Evolutionary conservation across 1,284 basidiomycete species (phyloP).

Genomic region (Cutaneotrichosporon arboriforme): DNA sequence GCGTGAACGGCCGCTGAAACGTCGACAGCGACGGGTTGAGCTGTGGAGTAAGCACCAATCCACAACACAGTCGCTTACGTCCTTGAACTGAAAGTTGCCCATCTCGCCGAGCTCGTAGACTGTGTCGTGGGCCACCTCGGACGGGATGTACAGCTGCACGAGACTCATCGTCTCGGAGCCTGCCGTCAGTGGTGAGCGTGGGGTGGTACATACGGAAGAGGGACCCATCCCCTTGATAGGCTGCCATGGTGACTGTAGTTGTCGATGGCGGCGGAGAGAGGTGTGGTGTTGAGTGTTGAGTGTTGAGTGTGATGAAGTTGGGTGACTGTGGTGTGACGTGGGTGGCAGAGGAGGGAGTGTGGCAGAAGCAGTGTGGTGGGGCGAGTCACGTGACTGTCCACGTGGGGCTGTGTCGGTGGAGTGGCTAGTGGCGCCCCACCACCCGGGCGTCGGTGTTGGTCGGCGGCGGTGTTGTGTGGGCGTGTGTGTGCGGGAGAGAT

Average conservation of each 20-base stretch:
- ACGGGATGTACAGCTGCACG: slow-evolving; percentile 95
- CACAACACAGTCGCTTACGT: slow-evolving; percentile 56
- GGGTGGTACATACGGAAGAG: slow-evolving; percentile 63
- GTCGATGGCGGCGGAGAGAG: neutral
- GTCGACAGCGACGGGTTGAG: slow-evolving; percentile 91
- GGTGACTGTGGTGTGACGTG: neutral
- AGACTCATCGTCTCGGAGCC: slow-evolving; percentile 96
- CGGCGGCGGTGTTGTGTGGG: too few species aligned
- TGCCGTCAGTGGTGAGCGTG: slow-evolving; percentile 37
- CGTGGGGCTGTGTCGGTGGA: too few species aligned
- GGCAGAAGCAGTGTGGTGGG: too few species aligned
- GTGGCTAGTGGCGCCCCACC: too few species aligned
- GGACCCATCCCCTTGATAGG: slow-evolving; percentile 55
- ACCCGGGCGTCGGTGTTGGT: too few species aligned
- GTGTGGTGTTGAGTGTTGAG: neutral
- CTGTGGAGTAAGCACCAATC: slow-evolving; percentile 50
- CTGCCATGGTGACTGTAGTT: slow-evolving; percentile 16
- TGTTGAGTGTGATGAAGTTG: neutral
- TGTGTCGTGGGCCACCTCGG: slow-evolving; percentile 94
- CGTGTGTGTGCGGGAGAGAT: too few species aligned
- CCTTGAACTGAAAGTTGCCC: slow-evolving; percentile 95
- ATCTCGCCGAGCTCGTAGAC: slow-evolving; percentile 92
- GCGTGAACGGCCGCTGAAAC: slow-evolving; percentile 97
- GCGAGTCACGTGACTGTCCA: too few species aligned
- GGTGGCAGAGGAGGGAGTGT: too few species aligned